These are phyloP conservation scores for Aspergillus melleus DNA, from an alignment of 2,329 filamentous ascomycete genomes.

Conservation along the genomic window DNA sequence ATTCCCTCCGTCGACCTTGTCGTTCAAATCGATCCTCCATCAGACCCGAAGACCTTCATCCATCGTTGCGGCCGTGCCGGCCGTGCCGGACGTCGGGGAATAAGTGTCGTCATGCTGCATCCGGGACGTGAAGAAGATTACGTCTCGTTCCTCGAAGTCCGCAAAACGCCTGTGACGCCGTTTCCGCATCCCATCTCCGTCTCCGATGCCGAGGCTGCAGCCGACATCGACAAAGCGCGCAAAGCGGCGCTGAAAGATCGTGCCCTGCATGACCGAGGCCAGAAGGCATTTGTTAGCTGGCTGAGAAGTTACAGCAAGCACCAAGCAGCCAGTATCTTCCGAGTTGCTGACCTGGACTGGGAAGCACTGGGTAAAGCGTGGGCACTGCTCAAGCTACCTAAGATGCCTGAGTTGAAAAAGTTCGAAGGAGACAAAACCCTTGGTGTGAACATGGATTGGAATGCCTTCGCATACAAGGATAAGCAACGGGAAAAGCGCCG, in stretches of 20 bases:
- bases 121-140: slow-evolving; percentile 89
- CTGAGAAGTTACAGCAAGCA: slow-evolving; percentile 89
- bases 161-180: slow-evolving; percentile 76
- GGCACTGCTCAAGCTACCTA: slow-evolving; percentile 82
- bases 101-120: slow-evolving; percentile 82
- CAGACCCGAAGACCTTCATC: slow-evolving; percentile 81
- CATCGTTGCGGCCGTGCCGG: slow-evolving; percentile 66
- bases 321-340: slow-evolving; percentile 87
- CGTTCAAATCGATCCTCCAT: slow-evolving; percentile 80
- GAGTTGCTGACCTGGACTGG: slow-evolving; percentile 81
- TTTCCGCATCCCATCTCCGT: slow-evolving; percentile 61
- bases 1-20: slow-evolving; percentile 91
- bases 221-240: slow-evolving; percentile 62
- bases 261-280: slow-evolving; percentile 79
- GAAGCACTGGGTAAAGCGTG: slow-evolving; percentile 75
- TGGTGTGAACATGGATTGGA: slow-evolving; percentile 61
- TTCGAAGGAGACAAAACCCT: slow-evolving; percentile 69
- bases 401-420: slow-evolving; percentile 84
- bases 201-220: slow-evolving; percentile 61
- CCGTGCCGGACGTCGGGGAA: slow-evolving; percentile 66
- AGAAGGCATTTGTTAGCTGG: slow-evolving; percentile 91
- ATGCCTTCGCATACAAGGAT: slow-evolving; percentile 69
- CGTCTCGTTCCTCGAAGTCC: slow-evolving; percentile 78
- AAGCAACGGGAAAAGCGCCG: slow-evolving; percentile 68
- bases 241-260: slow-evolving; percentile 57